Base-by-base conservation (phyloP, 2,329 filamentous ascomycete genomes). In the Xylaria polymorpha region DNA sequence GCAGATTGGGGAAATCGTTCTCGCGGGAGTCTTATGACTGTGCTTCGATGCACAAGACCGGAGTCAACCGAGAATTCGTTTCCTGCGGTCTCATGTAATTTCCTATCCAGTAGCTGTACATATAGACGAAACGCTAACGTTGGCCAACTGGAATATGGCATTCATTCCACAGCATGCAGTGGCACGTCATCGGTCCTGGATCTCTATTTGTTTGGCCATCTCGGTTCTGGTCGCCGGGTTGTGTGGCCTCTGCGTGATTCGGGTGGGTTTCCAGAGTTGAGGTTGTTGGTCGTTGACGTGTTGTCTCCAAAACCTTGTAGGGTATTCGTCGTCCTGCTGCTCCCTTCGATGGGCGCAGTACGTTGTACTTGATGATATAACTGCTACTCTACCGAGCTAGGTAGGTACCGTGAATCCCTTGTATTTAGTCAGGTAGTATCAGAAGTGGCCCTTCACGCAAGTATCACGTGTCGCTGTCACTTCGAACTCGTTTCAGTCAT, bases 21-120 rank as follows among this genome's bases (percentile, higher is more conserved):
- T 60, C 29, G 6, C 25, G 35, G 59, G n/a, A 61, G 66, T 70
- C 57, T 74, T 70, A 73, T 73, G 66, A 72, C 72, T 68, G 63
- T 74, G 59, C 66, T 61, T 75, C 56, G 64, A 74, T 73, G 71
- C 73, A 73, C 68, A 73, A 66, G 72, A 73, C 72, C 69, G 71
- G 71, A 70, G 66, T 58, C 70, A 71, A 67, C 71, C 73, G 61
- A 70, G 61, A 12, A 62, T 62, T 50, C 18, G 41, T 29, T 20
- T 18, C 37, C 39, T n/a, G 57, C n/a, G 53, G 55, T 67, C 32
- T 66, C 58, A 60, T 69, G 14, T 60, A 55, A 55, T 62, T 43
- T 55, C 44, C 29, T 39, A 15, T 59, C 22, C 25, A 9, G 64
- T 57, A 43, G 35, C 29, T 39, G 50, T 61, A 22, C 53, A 43